phyloP scores from a whole-genome alignment of 345 rosid species.

The Triadica sebifera region DNA sequence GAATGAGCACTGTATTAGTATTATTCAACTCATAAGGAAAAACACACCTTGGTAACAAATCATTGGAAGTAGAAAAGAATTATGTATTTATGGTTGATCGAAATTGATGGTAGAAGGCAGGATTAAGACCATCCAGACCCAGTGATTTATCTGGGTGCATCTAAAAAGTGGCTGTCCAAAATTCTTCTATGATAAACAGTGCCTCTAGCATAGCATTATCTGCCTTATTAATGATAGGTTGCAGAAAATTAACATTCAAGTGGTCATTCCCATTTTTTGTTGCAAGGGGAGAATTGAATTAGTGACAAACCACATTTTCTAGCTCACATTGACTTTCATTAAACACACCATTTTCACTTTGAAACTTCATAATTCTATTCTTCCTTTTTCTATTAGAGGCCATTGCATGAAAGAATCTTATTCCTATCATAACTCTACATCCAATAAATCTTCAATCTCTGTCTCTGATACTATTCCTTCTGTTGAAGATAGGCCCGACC shows the following conservation, averaged over 20 bases:
- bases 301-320: no score
- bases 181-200: not conserved
- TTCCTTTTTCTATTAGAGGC: no score
- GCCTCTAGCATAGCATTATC: not conserved
- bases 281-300: no score
- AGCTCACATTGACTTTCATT: no score
- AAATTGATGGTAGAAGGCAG: not conserved
- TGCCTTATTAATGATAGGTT: not conserved
- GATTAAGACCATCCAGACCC: slow-evolving; percentile 1
- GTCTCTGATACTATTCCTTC: no score
- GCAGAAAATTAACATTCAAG: not conserved
- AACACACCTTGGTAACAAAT: not conserved
- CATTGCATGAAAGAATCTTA: no score
- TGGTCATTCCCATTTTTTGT: no score
- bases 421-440: no score
- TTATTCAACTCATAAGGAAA: not conserved
- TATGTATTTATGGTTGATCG: not conserved
- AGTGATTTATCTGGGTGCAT: not conserved
- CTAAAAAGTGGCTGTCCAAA: not conserved
- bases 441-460: no score
- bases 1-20: not conserved
- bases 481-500: no score
- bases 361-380: no score
- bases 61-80: not conserved
- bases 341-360: no score